A percentile compares a stretch with the other conserved stretches of the same genome.
Evolutionary conservation across 2,329 filamentous ascomycete species (phyloP).

Genomic region (Stemphylium lycopersici): DNA sequence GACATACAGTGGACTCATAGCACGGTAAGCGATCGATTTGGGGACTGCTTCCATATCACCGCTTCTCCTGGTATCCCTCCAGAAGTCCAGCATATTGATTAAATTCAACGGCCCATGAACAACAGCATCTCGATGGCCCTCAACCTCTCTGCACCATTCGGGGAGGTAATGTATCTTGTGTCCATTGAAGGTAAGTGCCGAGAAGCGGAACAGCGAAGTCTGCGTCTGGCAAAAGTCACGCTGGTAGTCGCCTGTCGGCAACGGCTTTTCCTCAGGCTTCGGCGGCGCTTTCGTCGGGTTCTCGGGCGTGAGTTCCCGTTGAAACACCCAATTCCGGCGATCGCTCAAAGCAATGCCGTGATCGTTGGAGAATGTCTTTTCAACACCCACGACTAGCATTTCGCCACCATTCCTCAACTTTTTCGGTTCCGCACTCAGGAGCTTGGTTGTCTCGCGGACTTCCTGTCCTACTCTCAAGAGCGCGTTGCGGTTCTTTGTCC

Average conservation of each 20-base stretch:
- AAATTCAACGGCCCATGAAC: conserved; percentile 88
- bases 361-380: conserved; percentile 57
- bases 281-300: conserved; percentile 45
- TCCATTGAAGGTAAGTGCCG: conserved; percentile 89
- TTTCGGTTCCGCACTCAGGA: conserved; percentile 54
- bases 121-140: conserved; percentile 76
- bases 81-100: conserved; percentile 50
- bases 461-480: conserved; percentile 39
- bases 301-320: conserved; percentile 50
- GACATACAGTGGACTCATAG: conserved; percentile 43
- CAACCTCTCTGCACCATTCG: conserved; percentile 70
- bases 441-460: conserved; percentile 53
- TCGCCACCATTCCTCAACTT: conserved; percentile 59
- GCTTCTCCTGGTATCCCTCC: conserved; percentile 33
- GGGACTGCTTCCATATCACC: conserved; percentile 28
- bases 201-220: conserved; percentile 85
- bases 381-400: conserved; percentile 66
- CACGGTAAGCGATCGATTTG: conserved; percentile 37
- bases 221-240: conserved; percentile 70
- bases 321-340: conserved; percentile 46
- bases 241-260: conserved; percentile 24
- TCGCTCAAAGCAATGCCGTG: conserved; percentile 46
- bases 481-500: conserved; percentile 44
- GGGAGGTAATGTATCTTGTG: conserved; percentile 88
- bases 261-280: conserved; percentile 22